These are phyloP conservation scores for Colletotrichum sp. DNA, from an alignment of 2,329 filamentous ascomycete genomes.

Conservation along the genomic window DNA sequence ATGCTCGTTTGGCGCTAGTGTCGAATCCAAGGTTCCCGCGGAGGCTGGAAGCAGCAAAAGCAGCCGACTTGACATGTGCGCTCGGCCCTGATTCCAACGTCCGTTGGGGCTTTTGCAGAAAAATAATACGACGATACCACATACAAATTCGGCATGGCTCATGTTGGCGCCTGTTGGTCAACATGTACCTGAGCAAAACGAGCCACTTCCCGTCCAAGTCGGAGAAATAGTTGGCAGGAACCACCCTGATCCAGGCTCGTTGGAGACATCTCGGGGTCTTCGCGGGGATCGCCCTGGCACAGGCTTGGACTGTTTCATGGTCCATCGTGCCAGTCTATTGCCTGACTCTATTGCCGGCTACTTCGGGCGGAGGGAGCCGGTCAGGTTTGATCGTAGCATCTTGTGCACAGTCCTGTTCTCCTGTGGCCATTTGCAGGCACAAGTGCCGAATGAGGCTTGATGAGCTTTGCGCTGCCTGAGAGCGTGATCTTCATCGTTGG, in stretches of 20 bases:
- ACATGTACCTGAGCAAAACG: background rate
- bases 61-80: background rate
- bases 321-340: background rate
- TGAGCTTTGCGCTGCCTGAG: background rate
- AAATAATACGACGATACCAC: background rate
- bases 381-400: background rate
- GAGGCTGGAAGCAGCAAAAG: background rate
- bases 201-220: background rate
- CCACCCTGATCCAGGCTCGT: background rate
- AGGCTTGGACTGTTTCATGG: background rate
- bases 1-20: background rate
- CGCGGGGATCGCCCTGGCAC: background rate
- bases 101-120: background rate
- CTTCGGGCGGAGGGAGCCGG: constrained; percentile 3
- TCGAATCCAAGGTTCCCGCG: background rate
- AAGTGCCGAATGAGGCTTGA: background rate
- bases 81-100: background rate
- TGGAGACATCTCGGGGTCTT: background rate
- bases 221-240: background rate
- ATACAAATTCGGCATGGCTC: background rate
- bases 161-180: background rate
- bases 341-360: background rate
- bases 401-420: background rate
- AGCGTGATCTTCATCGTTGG: background rate
- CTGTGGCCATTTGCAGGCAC: background rate